Percentiles rank a stretch among this genome's conserved stretches.
Evolutionary conservation across 805 yeast species (phyloP).

Genomic region (Zygosaccharomyces lentus): DNA sequence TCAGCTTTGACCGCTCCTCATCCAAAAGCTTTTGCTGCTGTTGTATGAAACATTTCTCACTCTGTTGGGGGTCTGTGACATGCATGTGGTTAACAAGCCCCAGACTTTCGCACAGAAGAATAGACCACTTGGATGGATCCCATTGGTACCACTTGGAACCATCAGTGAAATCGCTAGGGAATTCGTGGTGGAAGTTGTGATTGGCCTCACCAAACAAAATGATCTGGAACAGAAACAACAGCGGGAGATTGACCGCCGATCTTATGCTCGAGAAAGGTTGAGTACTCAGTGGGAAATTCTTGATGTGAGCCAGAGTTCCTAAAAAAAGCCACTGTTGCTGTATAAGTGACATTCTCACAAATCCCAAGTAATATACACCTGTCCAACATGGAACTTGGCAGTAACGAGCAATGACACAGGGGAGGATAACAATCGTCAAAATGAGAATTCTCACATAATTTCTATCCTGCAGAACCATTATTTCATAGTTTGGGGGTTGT

Average conservation of each 20-base stretch:
- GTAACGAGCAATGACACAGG: conserved; percentile 59
- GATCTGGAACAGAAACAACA: conserved; percentile 47
- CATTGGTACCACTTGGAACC: conserved; percentile 67
- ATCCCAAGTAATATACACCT: conserved; percentile 63
- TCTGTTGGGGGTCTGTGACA: conserved; percentile 43
- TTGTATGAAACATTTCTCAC: conserved; percentile 68
- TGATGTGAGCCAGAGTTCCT: conserved; percentile 78
- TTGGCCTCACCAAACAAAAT: conserved; percentile 86
- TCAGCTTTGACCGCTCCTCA: conserved; percentile 66
- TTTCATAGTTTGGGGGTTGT: conserved; percentile 56
- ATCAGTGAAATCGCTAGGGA: conserved; percentile 84
- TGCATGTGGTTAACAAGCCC: conserved; percentile 59
- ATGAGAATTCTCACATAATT: conserved; percentile 57
- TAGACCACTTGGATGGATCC: conserved; percentile 84
- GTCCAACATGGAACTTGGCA: conserved; percentile 79
- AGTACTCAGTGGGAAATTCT: conserved; percentile 45
- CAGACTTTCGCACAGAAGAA: conserved; percentile 47
- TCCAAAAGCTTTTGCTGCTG: conserved; percentile 82
- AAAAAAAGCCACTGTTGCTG: conserved; percentile 78
- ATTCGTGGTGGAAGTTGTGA: conserved; percentile 93
- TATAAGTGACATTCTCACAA: conserved; percentile 61
- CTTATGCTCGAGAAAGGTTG: conserved; percentile 72
- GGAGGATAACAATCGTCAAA: conserved; percentile 53
- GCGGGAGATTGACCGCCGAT: conserved; percentile 60
- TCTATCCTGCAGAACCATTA: conserved; percentile 65